These are phyloP conservation scores for Cyclotella kingstonii DNA, from an alignment of 108 stramenopile genomes.

Conservation along the genomic window DNA sequence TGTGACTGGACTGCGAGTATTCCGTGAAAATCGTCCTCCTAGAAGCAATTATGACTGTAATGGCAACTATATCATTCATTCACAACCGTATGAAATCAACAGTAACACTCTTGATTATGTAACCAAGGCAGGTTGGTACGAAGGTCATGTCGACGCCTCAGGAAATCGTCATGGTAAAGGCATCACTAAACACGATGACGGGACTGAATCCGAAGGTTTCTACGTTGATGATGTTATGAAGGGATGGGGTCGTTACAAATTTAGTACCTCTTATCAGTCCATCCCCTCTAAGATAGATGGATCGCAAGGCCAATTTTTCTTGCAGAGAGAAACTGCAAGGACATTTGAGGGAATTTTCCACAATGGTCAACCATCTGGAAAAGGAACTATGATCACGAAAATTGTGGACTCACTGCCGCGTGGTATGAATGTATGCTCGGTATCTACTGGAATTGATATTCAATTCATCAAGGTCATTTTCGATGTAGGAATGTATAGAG, in stretches of 20 bases:
- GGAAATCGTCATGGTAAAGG: constrained; percentile 30
- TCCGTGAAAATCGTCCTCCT: constrained; percentile 7
- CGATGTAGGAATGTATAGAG: constrained; percentile 24
- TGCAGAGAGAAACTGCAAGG: constrained; percentile 21
- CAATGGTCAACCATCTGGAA: constrained; percentile 10
- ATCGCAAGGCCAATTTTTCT: neutral
- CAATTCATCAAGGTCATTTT: constrained; percentile 17
- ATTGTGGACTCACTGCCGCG: constrained; percentile 4
- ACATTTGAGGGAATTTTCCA: constrained; percentile 21
- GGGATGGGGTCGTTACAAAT: constrained; percentile 23
- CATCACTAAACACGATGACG: constrained; percentile 40
- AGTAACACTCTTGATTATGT: neutral
- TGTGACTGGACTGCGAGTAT: constrained; percentile 3
- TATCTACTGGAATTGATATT: neutral
- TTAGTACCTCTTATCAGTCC: constrained; percentile 6
- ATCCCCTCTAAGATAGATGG: neutral
- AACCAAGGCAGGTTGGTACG: constrained; percentile 37
- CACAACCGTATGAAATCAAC: too few relatives aligned
- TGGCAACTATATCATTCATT: too few relatives aligned
- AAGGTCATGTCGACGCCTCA: constrained; percentile 4
- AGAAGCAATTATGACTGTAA: neutral
- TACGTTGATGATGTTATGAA: constrained; percentile 35
- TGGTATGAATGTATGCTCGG: neutral
- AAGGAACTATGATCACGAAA: constrained; percentile 14
- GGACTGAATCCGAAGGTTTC: constrained; percentile 29